Conservation (phyloP, 23 red algal species). For the Cyanidium caldarium region DNA sequence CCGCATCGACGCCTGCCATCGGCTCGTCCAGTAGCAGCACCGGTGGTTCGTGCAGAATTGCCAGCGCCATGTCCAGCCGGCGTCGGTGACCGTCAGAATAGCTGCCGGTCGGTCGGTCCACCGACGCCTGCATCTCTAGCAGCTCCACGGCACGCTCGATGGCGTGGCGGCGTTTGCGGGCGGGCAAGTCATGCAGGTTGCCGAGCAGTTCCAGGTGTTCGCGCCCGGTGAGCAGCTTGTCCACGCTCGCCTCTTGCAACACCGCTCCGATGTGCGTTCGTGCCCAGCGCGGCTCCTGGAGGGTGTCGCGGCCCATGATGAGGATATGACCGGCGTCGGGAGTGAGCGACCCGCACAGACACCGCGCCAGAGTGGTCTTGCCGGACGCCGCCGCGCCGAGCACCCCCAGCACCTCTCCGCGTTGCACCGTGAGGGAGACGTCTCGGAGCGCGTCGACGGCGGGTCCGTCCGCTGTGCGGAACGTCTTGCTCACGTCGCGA, state of each 20-base stretch:
- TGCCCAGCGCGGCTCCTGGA: conserved; percentile 22
- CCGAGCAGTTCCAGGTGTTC: conserved; percentile 93
- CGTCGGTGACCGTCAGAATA: conserved; percentile 71
- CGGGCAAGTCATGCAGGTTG: conserved; percentile 31
- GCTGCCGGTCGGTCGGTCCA: conserved; percentile 64
- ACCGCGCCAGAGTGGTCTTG: conserved; percentile 80
- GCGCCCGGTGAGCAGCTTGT: conserved; percentile 90
- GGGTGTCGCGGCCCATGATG: conserved; percentile 51
- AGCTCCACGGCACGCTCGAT: conserved; percentile 50
- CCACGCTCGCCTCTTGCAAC: conserved; percentile 70
- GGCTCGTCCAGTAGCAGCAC: conserved; percentile 96
- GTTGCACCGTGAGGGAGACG: conserved; percentile 31
- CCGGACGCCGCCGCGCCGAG: conserved; percentile 81
- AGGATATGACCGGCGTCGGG: conserved; percentile 44
- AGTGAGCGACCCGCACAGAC: conserved; percentile 36
- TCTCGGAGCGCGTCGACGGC: conserved; percentile 46
- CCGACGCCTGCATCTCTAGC: conserved; percentile 59
- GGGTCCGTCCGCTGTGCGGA: too few relatives aligned
- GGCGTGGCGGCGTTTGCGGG: background rate
- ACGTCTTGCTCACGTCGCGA: too few relatives aligned
- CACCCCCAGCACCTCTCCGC: conserved; percentile 50
- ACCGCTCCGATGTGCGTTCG: conserved; percentile 63
- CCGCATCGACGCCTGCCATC: conserved; percentile 64
- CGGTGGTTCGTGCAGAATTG: conserved; percentile 48
- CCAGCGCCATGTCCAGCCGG: conserved; percentile 85